These are phyloP conservation scores for Cryptosporidium sp. DNA, from an alignment of 169 alveolate genomes.

Conservation along the genomic window DNA sequence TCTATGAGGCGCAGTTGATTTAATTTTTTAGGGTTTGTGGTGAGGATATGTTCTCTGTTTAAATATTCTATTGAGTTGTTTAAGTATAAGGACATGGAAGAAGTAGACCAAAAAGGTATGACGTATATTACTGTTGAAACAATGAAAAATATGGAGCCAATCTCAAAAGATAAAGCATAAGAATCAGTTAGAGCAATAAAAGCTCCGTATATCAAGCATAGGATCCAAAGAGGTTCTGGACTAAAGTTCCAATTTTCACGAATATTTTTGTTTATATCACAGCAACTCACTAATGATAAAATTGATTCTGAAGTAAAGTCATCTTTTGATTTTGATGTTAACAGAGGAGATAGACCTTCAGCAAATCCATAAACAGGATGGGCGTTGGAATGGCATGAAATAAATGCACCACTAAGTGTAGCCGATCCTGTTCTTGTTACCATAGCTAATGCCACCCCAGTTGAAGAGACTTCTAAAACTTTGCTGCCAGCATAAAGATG, in stretches of 20 bases:
- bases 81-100: constrained; percentile 18
- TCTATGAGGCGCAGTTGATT: constrained; percentile 12
- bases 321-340: not conserved
- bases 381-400: not conserved
- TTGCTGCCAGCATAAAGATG: constrained; percentile 50
- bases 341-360: not conserved
- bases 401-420: constrained; percentile 10
- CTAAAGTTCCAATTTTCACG: constrained; percentile 27
- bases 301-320: not conserved
- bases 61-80: constrained; percentile 4
- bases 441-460: constrained; percentile 11
- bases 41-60: not conserved
- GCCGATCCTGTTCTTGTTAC: constrained; percentile 49
- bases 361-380: not conserved
- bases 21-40: constrained; percentile 34
- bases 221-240: constrained; percentile 39
- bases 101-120: constrained; percentile 58
- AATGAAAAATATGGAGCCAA: constrained; percentile 43
- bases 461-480: constrained; percentile 41
- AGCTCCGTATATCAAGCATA: constrained; percentile 33
- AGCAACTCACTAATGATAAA: not conserved
- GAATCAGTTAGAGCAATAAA: constrained; percentile 43
- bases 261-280: not conserved
- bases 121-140: constrained; percentile 47
- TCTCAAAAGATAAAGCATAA: constrained; percentile 32